A percentile compares a stretch with the other conserved stretches of the same genome.
Conservation (phyloP, 495 filamentous ascomycete species). For the Evernia prunastri region DNA sequence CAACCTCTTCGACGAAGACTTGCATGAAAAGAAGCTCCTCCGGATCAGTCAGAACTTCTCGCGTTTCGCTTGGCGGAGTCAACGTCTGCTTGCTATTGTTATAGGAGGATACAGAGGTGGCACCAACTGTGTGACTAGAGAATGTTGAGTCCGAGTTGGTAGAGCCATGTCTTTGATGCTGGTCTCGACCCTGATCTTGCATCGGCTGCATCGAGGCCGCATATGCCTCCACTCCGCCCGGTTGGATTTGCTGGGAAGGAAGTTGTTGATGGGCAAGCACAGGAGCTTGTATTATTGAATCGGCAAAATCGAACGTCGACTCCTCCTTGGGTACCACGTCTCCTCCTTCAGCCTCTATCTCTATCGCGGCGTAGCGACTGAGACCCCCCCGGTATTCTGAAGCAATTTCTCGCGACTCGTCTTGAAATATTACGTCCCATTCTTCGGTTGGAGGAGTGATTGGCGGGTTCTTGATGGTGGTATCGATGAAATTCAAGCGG, state of each 20-base stretch:
- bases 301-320: conserved; percentile 37
- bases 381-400: conserved; percentile 84
- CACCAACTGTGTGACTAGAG: conserved; percentile 26
- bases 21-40: conserved; percentile 84
- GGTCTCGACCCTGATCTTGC: conserved; percentile 26
- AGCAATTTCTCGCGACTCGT: conserved; percentile 87
- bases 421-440: conserved; percentile 71
- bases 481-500: conserved; percentile 89
- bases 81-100: conserved; percentile 39
- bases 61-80: conserved; percentile 44
- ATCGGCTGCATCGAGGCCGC: conserved; percentile 27
- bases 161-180: conserved; percentile 31
- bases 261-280: conserved; percentile 36
- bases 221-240: conserved; percentile 30
- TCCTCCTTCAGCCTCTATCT: conserved; percentile 34
- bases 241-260: conserved; percentile 38
- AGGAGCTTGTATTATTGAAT: conserved; percentile 30
- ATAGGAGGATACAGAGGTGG: conserved; percentile 31
- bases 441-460: conserved; percentile 52
- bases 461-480: conserved; percentile 63
- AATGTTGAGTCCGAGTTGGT: conserved; percentile 33
- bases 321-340: conserved; percentile 35
- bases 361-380: conserved; percentile 59
- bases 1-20: conserved; percentile 85
- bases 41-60: conserved; percentile 54